Conservation (phyloP, 2,329 filamentous ascomycete species). For the Phaeosphaeriaceae sp. region DNA sequence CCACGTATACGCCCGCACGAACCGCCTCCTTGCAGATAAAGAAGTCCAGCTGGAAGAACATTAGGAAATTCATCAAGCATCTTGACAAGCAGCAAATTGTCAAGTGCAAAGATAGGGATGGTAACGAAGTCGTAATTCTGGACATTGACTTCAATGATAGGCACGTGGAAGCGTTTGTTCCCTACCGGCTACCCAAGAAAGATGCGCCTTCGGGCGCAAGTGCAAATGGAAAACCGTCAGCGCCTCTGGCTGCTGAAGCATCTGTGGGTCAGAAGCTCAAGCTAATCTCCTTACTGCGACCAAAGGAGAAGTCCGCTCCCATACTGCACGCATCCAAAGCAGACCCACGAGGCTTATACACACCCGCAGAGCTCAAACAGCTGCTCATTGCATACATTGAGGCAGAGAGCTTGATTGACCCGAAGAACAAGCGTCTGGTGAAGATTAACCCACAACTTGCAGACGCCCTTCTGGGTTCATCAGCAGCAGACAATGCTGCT, state of each 20-base stretch:
- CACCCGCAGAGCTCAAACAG: conserved; percentile 65
- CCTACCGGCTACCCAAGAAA: conserved; percentile 69
- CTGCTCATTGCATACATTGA: conserved; percentile 67
- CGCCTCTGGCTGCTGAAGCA: conserved; percentile 48
- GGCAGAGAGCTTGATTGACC: conserved; percentile 63
- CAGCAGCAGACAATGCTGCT: conserved; percentile 63
- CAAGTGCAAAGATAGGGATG: conserved; percentile 70
- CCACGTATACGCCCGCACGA: conserved; percentile 64
- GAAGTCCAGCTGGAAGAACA: conserved; percentile 75
- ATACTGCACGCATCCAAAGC: conserved; percentile 61
- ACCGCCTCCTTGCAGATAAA: conserved; percentile 70
- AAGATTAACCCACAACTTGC: conserved; percentile 69
- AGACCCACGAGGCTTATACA: conserved; percentile 65
- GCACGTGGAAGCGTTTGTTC: conserved; percentile 63
- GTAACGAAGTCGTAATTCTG: conserved; percentile 69
- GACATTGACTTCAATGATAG: conserved; percentile 71
- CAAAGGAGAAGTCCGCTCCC: conserved; percentile 65
- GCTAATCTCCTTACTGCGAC: conserved; percentile 63
- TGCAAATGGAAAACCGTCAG: conserved; percentile 51
- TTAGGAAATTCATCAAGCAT: conserved; percentile 74
- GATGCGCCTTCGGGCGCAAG: conserved; percentile 46
- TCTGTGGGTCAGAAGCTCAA: conserved; percentile 58
- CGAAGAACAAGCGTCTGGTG: conserved; percentile 68
- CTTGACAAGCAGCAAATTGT: conserved; percentile 70
- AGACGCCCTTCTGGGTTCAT: conserved; percentile 65